Percentiles rank a stretch among this genome's conserved stretches.
Conservation (phyloP, 192 early-diverging fungal species). For the Coemansia sp. region DNA sequence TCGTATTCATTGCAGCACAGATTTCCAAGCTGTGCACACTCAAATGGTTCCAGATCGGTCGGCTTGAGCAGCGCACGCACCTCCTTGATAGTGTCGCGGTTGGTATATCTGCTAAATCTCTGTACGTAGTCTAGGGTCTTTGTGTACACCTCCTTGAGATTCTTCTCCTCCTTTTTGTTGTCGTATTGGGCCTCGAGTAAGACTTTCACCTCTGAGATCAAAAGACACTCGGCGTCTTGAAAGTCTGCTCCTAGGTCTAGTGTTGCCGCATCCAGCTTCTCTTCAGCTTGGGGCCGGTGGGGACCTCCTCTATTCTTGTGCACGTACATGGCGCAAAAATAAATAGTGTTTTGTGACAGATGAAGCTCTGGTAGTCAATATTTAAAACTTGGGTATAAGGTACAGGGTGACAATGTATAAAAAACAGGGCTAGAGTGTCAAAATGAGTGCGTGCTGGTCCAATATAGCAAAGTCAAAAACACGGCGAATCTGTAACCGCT, state of each 20-base stretch:
- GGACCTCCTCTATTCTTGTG: constrained; percentile 6
- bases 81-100: constrained; percentile 81
- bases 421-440: too few species aligned
- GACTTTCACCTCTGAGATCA: constrained; percentile 69
- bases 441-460: too few species aligned
- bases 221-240: constrained; percentile 65
- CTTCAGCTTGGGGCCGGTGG: constrained; percentile 21
- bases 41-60: constrained; percentile 68
- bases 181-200: constrained; percentile 65
- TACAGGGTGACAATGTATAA: too few species aligned
- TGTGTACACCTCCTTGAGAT: constrained; percentile 59
- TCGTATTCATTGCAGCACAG: constrained; percentile 87
- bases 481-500: too few species aligned
- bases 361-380: not conserved
- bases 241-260: constrained; percentile 58
- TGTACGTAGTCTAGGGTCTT: constrained; percentile 86
- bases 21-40: constrained; percentile 88
- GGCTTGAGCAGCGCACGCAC: constrained; percentile 54
- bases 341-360: not conserved
- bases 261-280: constrained; percentile 33
- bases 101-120: constrained; percentile 78
- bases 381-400: too few species aligned
- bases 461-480: too few species aligned
- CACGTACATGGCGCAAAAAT: too few species aligned
- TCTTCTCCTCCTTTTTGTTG: constrained; percentile 53